Evolutionary conservation across 768 basidiomycete genomes (phyloP), one percentile per base, ranked within the genome.

Genomic region (Imleria badia): DNA sequence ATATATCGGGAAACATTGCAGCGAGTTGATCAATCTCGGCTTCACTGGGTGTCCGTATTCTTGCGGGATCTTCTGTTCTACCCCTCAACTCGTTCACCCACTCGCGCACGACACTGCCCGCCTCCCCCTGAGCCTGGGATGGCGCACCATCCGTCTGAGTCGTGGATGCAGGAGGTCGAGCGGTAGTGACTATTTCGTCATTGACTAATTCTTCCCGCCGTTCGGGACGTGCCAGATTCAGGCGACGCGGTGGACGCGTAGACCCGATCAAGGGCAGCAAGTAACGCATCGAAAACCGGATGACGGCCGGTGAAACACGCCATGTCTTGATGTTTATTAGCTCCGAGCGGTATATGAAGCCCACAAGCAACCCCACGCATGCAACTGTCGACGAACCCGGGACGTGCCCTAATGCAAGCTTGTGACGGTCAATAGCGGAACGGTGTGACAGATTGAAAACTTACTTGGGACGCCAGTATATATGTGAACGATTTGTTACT

Each of bases 71-170:
- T 19, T 80, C 81, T 29, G 77, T 68, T 51, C 84, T 72, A 6
- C 90, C 89, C 2, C 89, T 89, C 60, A 93, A 70, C 60, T 89
- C 89, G 54, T 89, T 78, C 26, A 91, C 86, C 89, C 88, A 90
- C 65, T 89, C 86, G 47, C 85, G 79, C 67, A 91, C 76, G 22
- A 89, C 85, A 40, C 72, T 70, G 19, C 72, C 70, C 13, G 71
- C 60, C 42, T 63, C 65, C 39, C 60, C 64, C 11, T 60, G 63
- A 36, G 62, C 66, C 49, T 60, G 60, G 34, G 54, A 19, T 12
- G 60, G 58, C 34, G 56, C 62, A 9, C 49, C 46, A 41, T 62
- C 65, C 19, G 65, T 64, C 57, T 60, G 57, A 44, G 61, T 53
- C 20, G 66, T 52, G 17, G 67, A 41, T 8, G 70, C 39, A 19